Evolutionary conservation across 2,329 filamentous ascomycete genomes (phyloP), one percentile per base, ranked within the genome.

Genomic region (Neophaeococcomyces aloes): DNA sequence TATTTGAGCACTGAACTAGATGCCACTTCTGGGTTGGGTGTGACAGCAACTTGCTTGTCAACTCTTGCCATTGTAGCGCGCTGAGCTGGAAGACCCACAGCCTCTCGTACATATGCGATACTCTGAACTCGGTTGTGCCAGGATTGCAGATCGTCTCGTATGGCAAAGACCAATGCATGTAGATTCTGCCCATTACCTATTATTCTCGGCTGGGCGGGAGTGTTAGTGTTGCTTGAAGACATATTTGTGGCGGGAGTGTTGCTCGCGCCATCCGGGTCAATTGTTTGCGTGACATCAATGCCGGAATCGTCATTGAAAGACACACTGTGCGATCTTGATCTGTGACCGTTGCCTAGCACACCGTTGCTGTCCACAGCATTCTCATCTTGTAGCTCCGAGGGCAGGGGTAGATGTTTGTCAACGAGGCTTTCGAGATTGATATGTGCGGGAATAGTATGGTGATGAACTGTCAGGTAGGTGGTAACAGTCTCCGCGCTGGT

Each of bases 381-480:
- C 8, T 46, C 48, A 19, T 46, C 49, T 21, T 53, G 6, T 7
- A 42, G 39, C 21, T 19, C 50, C 3, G 46, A 48, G 2, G 54
- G 47, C 4, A 48, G 17, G 4, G 58, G 52, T 2, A 68, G 57
- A 49, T 64, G 67, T 11, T 52, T 49, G 13, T 55, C 47, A 49
- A 64, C 64, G 7, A 69, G 52, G 27, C 58, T 59, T 7, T 59
- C 47, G 7, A 69, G 44, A 0, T 65, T 58, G 14, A 70, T 66
- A 42, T 68, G 66, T 0, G 60, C 55, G 4, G 67, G 67, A n/a
- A 69, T 61, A 0, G 67, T 69, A 52, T 69, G 67, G 11, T 61
- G 56, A 46, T 69, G 58, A 4, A 70, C 39, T 19, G 15, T 34
- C 30, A 42, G 39, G 13, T 42, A 42, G 8, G 39, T 42, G 14